Evolutionary conservation across 2,329 filamentous ascomycete species (phyloP), one percentile per base, ranked within the genome.

Genomic region (Ceratocystis lukuohia): DNA sequence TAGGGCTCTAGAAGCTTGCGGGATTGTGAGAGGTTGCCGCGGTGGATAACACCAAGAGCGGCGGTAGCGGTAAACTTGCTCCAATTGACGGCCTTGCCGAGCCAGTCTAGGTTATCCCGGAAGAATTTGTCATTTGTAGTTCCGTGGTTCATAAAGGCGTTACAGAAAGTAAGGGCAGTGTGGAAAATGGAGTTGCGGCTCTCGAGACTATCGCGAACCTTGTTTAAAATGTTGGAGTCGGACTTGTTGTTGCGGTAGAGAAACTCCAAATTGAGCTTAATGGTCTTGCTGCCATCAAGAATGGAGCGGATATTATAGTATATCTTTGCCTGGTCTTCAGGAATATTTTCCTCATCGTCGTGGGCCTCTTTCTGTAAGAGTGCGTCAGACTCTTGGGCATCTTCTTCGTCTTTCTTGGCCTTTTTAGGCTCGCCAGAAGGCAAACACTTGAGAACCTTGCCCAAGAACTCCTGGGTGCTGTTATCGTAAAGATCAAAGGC

Each of bases 61-160:
- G 94, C 94, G 3, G 94, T 99, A 15, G 94, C 94, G 0, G 94
- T 96, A 75, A 99, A 99, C 75, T 99, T 99, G 69, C 92, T 96
- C 94, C 94, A 99, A 79, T 99, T 99, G 61, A 97, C 91, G 30
- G 94, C 94, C 80, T 97, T 99, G 68, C 93, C 92, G 2, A 99
- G 79, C 94, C 94, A 99, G 70, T 99, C 94, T 28, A 99, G 78
- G 74, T 99, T 99, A 73, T 97, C 91, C 6, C 95, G 85, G 84
- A 99, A 97, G 79, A 99, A 99, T 73, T 93, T 95, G 77, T 99
- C 94, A 72, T 96, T 94, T 0, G 93, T 96, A 0, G 94, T 99
- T 68, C 94, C 95, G 65, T 96, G 92, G 74, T 99, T 96, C 94
- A 99, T 99, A 75, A 99, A 97, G 10, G 92, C 94, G 72, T 97